Evolutionary conservation across 2,329 filamentous ascomycete genomes (phyloP).

Genomic region (Grosmannia serpens): DNA sequence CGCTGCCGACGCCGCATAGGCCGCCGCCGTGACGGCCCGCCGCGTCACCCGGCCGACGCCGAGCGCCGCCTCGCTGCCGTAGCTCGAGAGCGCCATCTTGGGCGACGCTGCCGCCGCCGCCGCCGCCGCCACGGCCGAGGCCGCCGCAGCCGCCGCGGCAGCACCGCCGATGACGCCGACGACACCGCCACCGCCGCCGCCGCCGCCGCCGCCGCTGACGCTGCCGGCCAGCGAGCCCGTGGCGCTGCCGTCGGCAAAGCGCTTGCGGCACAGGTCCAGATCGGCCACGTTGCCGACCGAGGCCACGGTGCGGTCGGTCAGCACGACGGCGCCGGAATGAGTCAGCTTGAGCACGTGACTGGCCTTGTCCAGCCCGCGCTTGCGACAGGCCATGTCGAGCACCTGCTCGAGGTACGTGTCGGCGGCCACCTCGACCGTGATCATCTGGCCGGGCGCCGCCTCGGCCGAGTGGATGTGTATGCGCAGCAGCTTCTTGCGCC

Average conservation of each 20-base stretch:
- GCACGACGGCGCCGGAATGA: conserved; percentile 61
- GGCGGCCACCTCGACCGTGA: conserved; percentile 65
- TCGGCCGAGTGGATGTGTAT: conserved; percentile 63
- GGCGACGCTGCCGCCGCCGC: conserved; percentile 34
- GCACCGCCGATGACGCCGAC: conserved; percentile 32
- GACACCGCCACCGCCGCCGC: neutral
- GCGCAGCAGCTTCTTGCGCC: conserved; percentile 58
- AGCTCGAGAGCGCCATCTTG: conserved; percentile 45
- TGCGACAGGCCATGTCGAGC: conserved; percentile 65
- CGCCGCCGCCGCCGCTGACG: conserved; percentile 19
- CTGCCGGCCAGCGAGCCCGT: conserved; percentile 41
- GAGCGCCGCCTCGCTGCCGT: no score
- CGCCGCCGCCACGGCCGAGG: neutral
- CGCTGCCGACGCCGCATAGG: neutral
- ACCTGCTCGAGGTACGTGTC: conserved; percentile 78
- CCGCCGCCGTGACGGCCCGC: conserved; percentile 34
- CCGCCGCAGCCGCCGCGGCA: conserved; percentile 30
- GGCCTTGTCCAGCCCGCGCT: conserved; percentile 67
- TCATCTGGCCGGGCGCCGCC: conserved; percentile 58
- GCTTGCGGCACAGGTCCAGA: conserved; percentile 62
- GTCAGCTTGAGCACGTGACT: conserved; percentile 70
- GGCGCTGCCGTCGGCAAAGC: conserved; percentile 59
- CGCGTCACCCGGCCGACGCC: no score
- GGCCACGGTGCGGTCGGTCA: conserved; percentile 66
- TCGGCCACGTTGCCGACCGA: conserved; percentile 66